A percentile compares a stretch with the other conserved stretches of the same genome.
Conservation (phyloP, 257 asterid species). For the Primulina eburnea region DNA sequence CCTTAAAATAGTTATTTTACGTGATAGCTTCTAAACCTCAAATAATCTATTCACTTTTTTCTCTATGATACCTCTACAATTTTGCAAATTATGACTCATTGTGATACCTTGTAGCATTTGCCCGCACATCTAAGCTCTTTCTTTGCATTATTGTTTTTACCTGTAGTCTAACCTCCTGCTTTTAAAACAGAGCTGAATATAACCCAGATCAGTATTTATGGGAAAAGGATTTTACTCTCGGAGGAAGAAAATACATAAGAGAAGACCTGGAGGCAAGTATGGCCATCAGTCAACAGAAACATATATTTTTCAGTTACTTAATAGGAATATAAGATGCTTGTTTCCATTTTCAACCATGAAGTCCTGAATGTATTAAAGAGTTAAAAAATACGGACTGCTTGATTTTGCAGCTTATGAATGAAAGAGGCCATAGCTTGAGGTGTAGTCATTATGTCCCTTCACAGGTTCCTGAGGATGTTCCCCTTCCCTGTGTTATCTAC, state of each 20-base stretch:
- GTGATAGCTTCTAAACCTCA: neutral
- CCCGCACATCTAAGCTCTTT: conserved; percentile 15
- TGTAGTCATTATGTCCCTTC: conserved; percentile 95
- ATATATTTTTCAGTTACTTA: conserved; percentile 22
- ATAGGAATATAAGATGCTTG: neutral
- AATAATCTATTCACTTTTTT: neutral
- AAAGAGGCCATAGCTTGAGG: conserved; percentile 78
- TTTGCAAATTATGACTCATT: conserved; percentile 11
- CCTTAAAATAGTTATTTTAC: neutral
- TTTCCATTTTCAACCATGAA: neutral
- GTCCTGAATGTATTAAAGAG: conserved; percentile 19
- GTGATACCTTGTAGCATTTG: conserved; percentile 4
- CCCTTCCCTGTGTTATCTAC: conserved; percentile 96
- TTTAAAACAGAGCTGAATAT: conserved; percentile 79
- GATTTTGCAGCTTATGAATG: conserved; percentile 78
- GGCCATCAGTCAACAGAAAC: conserved; percentile 55
- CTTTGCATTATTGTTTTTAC: conserved; percentile 5
- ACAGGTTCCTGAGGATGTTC: conserved; percentile 57
- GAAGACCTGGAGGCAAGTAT: conserved; percentile 98
- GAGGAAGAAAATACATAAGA: conserved; percentile 75
- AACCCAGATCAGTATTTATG: conserved; percentile 84
- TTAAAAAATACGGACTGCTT: conserved; percentile 25
- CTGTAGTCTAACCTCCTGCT: conserved; percentile 22
- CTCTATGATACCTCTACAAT: neutral
- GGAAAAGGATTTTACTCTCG: conserved; percentile 87